phyloP scores from a whole-genome alignment of 1,139 yeast genomes.

The Diutina sp. region DNA sequence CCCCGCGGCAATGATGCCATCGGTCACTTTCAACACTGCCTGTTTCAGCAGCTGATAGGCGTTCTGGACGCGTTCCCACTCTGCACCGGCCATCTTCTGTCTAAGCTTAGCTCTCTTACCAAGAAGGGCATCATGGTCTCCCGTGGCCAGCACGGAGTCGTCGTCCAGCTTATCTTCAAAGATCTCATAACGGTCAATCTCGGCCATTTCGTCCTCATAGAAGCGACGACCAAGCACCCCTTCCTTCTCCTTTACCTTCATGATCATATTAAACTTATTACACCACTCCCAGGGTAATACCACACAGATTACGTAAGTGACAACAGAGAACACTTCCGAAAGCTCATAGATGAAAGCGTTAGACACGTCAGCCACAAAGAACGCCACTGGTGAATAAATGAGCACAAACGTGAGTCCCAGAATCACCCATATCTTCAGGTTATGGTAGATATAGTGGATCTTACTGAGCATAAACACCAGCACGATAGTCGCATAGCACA shows the following conservation, averaged over 20 bases:
- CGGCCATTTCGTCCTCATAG: slow-evolving; percentile 54
- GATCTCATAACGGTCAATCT: slow-evolving; percentile 29
- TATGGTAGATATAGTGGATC: slow-evolving; percentile 40
- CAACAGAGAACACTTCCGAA: slow-evolving; percentile 61
- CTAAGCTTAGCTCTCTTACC: not conserved
- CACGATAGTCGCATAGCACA: slow-evolving; percentile 59
- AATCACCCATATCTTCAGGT: slow-evolving; percentile 35
- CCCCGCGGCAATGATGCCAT: slow-evolving; percentile 45
- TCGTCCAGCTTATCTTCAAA: slow-evolving; percentile 20
- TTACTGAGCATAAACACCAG: slow-evolving; percentile 46
- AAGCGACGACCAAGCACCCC: slow-evolving; percentile 74
- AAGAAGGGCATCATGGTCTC: slow-evolving; percentile 7
- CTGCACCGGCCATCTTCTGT: not conserved
- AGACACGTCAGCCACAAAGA: slow-evolving; percentile 70
- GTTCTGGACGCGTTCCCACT: not conserved
- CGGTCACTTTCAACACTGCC: slow-evolving; percentile 32
- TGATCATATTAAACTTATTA: slow-evolving; percentile 49
- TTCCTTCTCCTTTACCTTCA: slow-evolving; percentile 56
- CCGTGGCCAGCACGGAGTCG: slow-evolving; percentile 3
- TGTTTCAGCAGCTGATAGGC: not conserved
- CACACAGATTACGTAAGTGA: slow-evolving; percentile 60
- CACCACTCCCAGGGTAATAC: slow-evolving; percentile 87
- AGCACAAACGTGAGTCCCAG: slow-evolving; percentile 47
- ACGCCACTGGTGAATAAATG: slow-evolving; percentile 54
- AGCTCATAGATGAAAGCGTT: slow-evolving; percentile 59